Percentiles rank a stretch among this genome's conserved stretches.
phyloP scores from a whole-genome alignment of 805 yeast species.

The Pichia rugopelliculosa region DNA sequence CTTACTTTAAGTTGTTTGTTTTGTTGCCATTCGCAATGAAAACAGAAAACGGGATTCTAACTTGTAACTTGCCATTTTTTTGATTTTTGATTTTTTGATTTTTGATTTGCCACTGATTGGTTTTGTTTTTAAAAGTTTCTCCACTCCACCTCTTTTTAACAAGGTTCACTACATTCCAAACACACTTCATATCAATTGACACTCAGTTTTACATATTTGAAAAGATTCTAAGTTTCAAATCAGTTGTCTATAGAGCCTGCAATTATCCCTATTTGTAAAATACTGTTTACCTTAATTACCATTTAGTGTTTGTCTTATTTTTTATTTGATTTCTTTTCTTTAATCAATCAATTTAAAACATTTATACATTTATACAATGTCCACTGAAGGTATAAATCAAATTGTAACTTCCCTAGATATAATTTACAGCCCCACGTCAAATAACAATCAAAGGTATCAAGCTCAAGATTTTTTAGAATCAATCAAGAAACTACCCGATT shows the following conservation, averaged over 20 bases:
- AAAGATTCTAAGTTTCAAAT: too few relatives aligned
- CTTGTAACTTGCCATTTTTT: too few relatives aligned
- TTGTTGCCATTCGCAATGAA: too few relatives aligned
- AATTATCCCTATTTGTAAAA: too few relatives aligned
- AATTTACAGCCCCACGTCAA: slow-evolving; percentile 59
- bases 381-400: slow-evolving; percentile 53
- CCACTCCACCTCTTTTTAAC: too few relatives aligned
- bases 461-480: slow-evolving; percentile 65
- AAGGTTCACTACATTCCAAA: neutral
- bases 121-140: too few relatives aligned
- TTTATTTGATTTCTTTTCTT: neutral
- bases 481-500: slow-evolving; percentile 68
- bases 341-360: neutral
- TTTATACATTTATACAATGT: neutral
- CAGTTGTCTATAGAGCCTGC: too few relatives aligned
- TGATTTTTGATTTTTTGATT: neutral
- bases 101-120: neutral
- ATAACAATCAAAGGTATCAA: slow-evolving; percentile 46
- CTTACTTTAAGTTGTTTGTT: too few relatives aligned
- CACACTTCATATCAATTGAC: neutral
- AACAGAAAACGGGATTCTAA: too few relatives aligned
- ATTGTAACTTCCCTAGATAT: slow-evolving; percentile 71
- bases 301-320: neutral
- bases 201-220: too few relatives aligned
- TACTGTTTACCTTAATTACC: too few relatives aligned